phyloP scores from a whole-genome alignment of 352 stramenopile species.

The Blastocystis sp. region DNA sequence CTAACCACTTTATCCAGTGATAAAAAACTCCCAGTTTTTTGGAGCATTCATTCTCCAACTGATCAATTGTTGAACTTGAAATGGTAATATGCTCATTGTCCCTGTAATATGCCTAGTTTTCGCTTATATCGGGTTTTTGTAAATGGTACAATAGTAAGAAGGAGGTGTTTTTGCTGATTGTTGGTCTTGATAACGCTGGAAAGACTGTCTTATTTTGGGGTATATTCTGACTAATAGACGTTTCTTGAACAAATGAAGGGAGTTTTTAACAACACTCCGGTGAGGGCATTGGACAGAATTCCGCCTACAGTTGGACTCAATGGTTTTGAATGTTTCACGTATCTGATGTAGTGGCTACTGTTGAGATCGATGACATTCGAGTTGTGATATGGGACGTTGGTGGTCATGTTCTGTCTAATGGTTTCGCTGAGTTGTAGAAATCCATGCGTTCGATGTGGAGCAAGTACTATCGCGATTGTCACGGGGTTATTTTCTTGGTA shows the following conservation, averaged over 20 bases:
- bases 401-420: constrained; percentile 69
- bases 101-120: constrained; percentile 69
- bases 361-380: constrained; percentile 63
- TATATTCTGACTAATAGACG: constrained; percentile 67
- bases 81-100: neutral
- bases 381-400: constrained; percentile 80
- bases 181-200: constrained; percentile 81
- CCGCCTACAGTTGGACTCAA: constrained; percentile 82
- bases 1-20: too few relatives aligned
- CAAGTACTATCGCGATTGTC: constrained; percentile 80
- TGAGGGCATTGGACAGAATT: constrained; percentile 82
- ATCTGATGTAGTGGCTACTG: constrained; percentile 65
- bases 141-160: constrained; percentile 77
- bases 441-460: constrained; percentile 77
- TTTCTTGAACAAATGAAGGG: constrained; percentile 81
- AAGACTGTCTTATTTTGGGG: constrained; percentile 71
- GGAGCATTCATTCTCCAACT: too few relatives aligned
- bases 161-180: constrained; percentile 82
- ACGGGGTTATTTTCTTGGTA: constrained; percentile 78
- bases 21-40: too few relatives aligned
- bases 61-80: neutral
- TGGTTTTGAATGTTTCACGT: constrained; percentile 67
- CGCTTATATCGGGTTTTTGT: constrained; percentile 75
- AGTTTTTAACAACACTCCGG: constrained; percentile 78
- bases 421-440: constrained; percentile 67